Conservation (phyloP, 2,329 filamentous ascomycete genomes). For the Bertia moriformis region DNA sequence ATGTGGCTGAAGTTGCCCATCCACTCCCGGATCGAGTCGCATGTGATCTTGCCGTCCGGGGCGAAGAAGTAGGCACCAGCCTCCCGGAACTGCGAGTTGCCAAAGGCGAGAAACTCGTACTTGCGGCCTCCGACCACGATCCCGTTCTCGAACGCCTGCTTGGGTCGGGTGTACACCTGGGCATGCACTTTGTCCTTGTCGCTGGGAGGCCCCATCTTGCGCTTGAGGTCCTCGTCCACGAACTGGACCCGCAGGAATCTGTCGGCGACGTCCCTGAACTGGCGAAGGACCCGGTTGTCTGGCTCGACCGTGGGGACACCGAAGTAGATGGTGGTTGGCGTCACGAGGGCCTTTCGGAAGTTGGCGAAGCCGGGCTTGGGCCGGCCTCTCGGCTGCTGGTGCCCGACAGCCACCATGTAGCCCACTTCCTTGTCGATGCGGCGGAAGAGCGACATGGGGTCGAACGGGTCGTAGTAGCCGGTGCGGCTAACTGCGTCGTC, state of each 20-base stretch:
- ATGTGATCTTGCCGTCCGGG: constrained; percentile 48
- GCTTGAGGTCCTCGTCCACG: constrained; percentile 58
- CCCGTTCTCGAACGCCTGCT: constrained; percentile 58
- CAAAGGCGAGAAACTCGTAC: constrained; percentile 85
- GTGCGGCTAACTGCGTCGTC: constrained; percentile 42
- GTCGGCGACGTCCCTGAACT: constrained; percentile 54
- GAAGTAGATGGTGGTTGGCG: constrained; percentile 70
- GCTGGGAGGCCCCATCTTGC: constrained; percentile 39
- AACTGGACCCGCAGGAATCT: constrained; percentile 84
- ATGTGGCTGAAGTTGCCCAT: constrained; percentile 81
- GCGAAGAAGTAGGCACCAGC: constrained; percentile 89
- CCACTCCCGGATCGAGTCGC: constrained; percentile 65
- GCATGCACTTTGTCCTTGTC: constrained; percentile 44
- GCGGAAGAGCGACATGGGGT: constrained; percentile 62
- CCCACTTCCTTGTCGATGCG: constrained; percentile 32
- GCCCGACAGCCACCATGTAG: constrained; percentile 31
- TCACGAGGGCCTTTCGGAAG: constrained; percentile 65
- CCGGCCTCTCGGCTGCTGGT: no score
- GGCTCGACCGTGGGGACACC: constrained; percentile 67
- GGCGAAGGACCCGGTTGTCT: constrained; percentile 73
- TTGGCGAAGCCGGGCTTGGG: constrained; percentile 59
- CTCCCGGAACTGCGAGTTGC: constrained; percentile 87
- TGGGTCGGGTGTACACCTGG: constrained; percentile 61
- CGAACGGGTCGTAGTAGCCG: no score
- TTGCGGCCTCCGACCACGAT: constrained; percentile 69